A percentile compares a stretch with the other conserved stretches of the same genome.
These are phyloP conservation scores for Pestalotiopsis sp. DNA, from an alignment of 2,329 filamentous ascomycete species.

Conservation along the genomic window DNA sequence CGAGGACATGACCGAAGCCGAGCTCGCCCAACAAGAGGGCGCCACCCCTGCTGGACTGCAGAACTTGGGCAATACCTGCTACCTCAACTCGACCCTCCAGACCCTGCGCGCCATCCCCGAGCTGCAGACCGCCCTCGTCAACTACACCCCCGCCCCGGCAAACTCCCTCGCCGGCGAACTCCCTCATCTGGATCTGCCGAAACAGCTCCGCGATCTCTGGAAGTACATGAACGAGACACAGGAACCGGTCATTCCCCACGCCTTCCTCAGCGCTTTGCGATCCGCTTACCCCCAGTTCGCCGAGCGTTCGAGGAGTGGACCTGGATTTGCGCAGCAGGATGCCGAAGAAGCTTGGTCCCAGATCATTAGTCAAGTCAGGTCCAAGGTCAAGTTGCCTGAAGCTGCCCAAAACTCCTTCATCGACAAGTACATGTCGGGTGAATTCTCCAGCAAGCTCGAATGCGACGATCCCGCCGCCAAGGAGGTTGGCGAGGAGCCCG, in stretches of 20 bases:
- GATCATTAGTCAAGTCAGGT: constrained; percentile 80
- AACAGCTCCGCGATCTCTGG: constrained; percentile 80
- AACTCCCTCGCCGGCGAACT: constrained; percentile 24
- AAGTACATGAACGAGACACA: constrained; percentile 89
- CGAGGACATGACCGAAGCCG: constrained; percentile 97
- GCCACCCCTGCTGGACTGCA: constrained; percentile 86
- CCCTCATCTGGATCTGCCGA: constrained; percentile 72
- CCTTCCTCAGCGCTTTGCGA: constrained; percentile 81
- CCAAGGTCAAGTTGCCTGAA: constrained; percentile 66
- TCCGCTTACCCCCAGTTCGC: constrained; percentile 88
- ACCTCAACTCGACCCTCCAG: constrained; percentile 97
- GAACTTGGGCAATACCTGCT: constrained; percentile 97
- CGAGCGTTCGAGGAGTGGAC: constrained; percentile 79
- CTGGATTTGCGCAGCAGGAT: constrained; percentile 95
- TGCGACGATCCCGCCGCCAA: constrained; percentile 82
- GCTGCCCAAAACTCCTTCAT: constrained; percentile 71
- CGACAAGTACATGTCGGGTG: constrained; percentile 87
- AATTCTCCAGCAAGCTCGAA: constrained; percentile 75
- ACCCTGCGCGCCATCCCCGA: constrained; percentile 87
- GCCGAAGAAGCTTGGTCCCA: constrained; percentile 98
- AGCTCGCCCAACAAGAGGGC: constrained; percentile 79
- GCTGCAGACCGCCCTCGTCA: constrained; percentile 76
- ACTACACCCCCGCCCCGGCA: constrained; percentile 46
- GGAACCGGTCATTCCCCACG: constrained; percentile 79
- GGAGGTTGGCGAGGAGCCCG: constrained; percentile 72